Percentiles rank a stretch among this genome's conserved stretches.
Evolutionary conservation across 805 yeast species (phyloP).

Genomic region (Scheffersomyces amazonensis): DNA sequence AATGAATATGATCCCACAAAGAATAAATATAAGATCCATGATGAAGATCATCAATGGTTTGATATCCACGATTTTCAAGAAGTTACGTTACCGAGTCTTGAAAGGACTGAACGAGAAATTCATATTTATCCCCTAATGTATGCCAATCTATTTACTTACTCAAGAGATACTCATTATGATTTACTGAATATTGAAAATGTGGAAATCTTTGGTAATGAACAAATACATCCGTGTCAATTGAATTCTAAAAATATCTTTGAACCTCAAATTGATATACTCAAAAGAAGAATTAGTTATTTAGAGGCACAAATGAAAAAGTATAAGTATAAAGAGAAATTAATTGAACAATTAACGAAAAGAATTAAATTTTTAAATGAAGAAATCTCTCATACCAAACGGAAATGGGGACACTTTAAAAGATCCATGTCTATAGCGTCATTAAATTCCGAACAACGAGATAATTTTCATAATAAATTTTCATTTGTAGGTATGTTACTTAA

Average conservation of each 20-base stretch:
- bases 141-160: conserved; percentile 68
- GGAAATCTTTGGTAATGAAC: conserved; percentile 20
- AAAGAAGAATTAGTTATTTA: conserved; percentile 25
- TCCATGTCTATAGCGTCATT: background rate
- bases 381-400: conserved; percentile 7
- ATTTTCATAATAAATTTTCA: conserved; percentile 37
- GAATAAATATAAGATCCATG: conserved; percentile 38
- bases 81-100: conserved; percentile 42
- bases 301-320: conserved; percentile 12
- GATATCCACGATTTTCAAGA: conserved; percentile 64
- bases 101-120: conserved; percentile 38
- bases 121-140: conserved; percentile 59
- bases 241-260: conserved; percentile 22
- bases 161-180: conserved; percentile 48
- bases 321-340: conserved; percentile 5
- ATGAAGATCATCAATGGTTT: conserved; percentile 58
- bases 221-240: conserved; percentile 28
- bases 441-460: conserved; percentile 6
- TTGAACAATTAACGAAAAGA: conserved; percentile 12
- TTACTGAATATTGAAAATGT: background rate
- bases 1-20: conserved; percentile 1
- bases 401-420: background rate
- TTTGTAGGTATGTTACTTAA: conserved; percentile 37
- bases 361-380: conserved; percentile 18
- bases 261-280: conserved; percentile 24